Base-by-base conservation (phyloP, 148 eudicot genomes). In the Silene uniflora region DNA sequence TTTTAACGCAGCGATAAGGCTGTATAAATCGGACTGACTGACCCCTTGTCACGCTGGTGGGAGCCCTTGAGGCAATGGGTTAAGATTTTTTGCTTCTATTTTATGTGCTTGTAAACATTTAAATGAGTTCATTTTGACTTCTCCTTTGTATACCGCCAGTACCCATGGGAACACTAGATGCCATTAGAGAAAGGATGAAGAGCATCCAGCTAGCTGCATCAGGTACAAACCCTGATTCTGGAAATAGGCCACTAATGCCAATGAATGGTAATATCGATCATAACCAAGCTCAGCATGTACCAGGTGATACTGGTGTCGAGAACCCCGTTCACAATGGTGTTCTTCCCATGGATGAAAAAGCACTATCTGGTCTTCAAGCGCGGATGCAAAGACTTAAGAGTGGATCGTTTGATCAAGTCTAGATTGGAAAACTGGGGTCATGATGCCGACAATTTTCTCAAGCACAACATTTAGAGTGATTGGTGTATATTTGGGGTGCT, bases 321-420 rank as follows among this genome's bases (percentile, higher is more conserved):
- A 91, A 85, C 81, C 87, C 87, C 19, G 70, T 76, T 55, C 91
- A 87, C 71, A 66, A 82, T 58, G 96, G 96, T 17, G 95, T 86
- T 58, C 94, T 81, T 70, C 99, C 99, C 21, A 90, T 95, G 97
- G 99, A 95, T 46, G 99, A 95, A 83, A 92, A 86, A 80, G 97
- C 99, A 35, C 73, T 95, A 75, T 89, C 97, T 21, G 99, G 99
- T 60, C 86, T 95, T 7, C 99, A 95, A 82, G 99, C 99, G 18
- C 88, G 97, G 27, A 95, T 92, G 98, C 96, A 95, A 82, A 87
- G 98, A 84, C 88, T 95, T 8, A 95, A 95, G 83, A 95, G 96
- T 71, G 99, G 97, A 29, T 89, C 99, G 27, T 79, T 92, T 18
- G 99, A 95, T 64, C 87, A 83, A 77, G 76, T 86, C 23, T 92